Evolutionary conservation across 371 early-diverging fungal genomes (phyloP).

Genomic region (Mortierella sp.): DNA sequence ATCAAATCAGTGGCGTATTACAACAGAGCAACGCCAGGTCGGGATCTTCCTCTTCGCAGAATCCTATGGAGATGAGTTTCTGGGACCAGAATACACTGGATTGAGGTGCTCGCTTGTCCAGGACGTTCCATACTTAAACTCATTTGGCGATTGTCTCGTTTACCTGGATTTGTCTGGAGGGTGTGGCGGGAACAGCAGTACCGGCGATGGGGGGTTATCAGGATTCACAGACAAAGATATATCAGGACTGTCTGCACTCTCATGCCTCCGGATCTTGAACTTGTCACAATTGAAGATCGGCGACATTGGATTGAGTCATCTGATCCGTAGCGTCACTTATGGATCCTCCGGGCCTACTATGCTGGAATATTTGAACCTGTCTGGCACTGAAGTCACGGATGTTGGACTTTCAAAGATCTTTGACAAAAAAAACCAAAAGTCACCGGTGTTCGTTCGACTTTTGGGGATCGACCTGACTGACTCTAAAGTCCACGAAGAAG

Average conservation of each 20-base stretch:
- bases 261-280: constrained; percentile 35
- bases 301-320: constrained; percentile 43
- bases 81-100: constrained; percentile 45
- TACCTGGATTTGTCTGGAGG: constrained; percentile 50
- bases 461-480: constrained; percentile 43
- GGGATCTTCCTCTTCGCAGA: constrained; percentile 46
- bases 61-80: constrained; percentile 22
- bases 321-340: constrained; percentile 37
- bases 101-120: constrained; percentile 25
- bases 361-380: constrained; percentile 39
- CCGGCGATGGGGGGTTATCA: neutral
- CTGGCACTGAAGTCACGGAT: constrained; percentile 33
- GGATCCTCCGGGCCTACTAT: constrained; percentile 31
- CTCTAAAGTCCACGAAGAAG: constrained; percentile 18
- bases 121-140: constrained; percentile 29
- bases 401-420: constrained; percentile 27
- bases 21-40: constrained; percentile 40
- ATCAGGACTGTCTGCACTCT: constrained; percentile 31
- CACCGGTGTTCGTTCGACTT: constrained; percentile 22
- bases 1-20: constrained; percentile 30
- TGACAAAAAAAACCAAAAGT: neutral
- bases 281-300: constrained; percentile 29
- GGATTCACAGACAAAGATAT: constrained; percentile 39
- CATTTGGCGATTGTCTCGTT: constrained; percentile 43
- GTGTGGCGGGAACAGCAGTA: neutral